Evolutionary conservation across 164 flowering plant genomes (phyloP).

Genomic region (Protea cynaroides): DNA sequence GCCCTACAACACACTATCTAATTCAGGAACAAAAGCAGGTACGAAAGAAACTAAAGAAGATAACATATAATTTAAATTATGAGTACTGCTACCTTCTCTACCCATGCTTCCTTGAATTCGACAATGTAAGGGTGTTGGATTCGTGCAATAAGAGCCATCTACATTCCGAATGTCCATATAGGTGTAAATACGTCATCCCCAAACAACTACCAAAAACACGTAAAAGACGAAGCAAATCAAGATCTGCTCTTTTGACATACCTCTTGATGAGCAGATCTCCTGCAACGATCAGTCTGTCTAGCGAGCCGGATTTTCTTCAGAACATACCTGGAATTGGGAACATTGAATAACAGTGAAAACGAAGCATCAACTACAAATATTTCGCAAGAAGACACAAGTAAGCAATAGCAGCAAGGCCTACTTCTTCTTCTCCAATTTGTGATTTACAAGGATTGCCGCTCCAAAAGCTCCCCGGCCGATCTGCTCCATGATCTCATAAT

Average conservation of each 20-base stretch:
- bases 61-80: background rate
- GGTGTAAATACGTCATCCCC: background rate
- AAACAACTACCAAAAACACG: slow-evolving; percentile 2
- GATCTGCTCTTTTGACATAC: slow-evolving; percentile 24
- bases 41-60: background rate
- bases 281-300: slow-evolving; percentile 88
- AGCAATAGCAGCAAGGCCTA: slow-evolving; percentile 13
- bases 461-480: slow-evolving; percentile 98
- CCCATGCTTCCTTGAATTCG: slow-evolving; percentile 99
- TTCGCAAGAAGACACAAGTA: background rate
- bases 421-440: slow-evolving; percentile 89
- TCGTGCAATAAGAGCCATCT: slow-evolving; percentile 98
- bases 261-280: slow-evolving; percentile 98
- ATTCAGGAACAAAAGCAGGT: slow-evolving; percentile 11
- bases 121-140: slow-evolving; percentile 91
- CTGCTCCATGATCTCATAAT: slow-evolving; percentile 98
- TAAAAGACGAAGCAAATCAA: slow-evolving; percentile 3
- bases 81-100: slow-evolving; percentile 64
- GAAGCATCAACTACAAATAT: slow-evolving; percentile 1
- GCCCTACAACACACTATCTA: slow-evolving; percentile 50
- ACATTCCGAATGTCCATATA: slow-evolving; percentile 16
- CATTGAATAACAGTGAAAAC: slow-evolving; percentile 5
- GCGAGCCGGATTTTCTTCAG: slow-evolving; percentile 96
- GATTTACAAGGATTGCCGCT: slow-evolving; percentile 91
- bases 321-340: slow-evolving; percentile 58